Evolutionary conservation across 2,329 filamentous ascomycete species (phyloP), one percentile per base, ranked within the genome.

Genomic region (Diaporthe citrichinensis): DNA sequence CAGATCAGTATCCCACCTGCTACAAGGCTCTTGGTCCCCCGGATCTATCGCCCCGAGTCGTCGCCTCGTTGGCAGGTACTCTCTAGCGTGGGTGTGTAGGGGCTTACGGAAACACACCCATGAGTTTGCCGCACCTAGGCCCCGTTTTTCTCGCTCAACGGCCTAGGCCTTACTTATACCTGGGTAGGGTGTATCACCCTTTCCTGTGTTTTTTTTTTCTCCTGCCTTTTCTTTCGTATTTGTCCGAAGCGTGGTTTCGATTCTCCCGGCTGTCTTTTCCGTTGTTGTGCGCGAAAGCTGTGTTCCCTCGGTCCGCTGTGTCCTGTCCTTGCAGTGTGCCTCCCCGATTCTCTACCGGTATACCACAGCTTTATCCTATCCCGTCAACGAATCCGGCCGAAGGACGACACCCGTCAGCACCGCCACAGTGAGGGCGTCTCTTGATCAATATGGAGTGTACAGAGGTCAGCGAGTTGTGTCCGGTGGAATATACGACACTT

Each of bases 401-500:
- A 55, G 15, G 12, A 69, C 65, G 15, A 31, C 36, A 39, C 34
- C 4, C 2, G 3, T 55, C 49, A 23, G 65, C 34, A 55, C 20
- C 34, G 31, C 34, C 46, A 3, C 46, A 20, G 34, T 17, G n/a
- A 53, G 49, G 15, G 9, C 8, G 6, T 53, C 36, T 62, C 25
- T 15, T 34, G 44, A 2, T 28, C 71, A 62, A 79, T 73, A 80
- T 58, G 71, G 79, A 80, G 25, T 88, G 86, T 78, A 83, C 78
- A 8, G 80, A 84, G 23, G 82, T 90, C 76, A 84, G 84, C 12
- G 74, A 79, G 3, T 74, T 78, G 53, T 91, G 90, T 77, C 88
- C 89, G n/a, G 88, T 91, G 78, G 76, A 83, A 55, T 84, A 82
- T 41, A 91, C 89, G 3, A 88, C 90, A 17, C 83, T 90, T 46